Conservation (phyloP, 2,329 filamentous ascomycete species). For the Cladophialophora yegresii region DNA sequence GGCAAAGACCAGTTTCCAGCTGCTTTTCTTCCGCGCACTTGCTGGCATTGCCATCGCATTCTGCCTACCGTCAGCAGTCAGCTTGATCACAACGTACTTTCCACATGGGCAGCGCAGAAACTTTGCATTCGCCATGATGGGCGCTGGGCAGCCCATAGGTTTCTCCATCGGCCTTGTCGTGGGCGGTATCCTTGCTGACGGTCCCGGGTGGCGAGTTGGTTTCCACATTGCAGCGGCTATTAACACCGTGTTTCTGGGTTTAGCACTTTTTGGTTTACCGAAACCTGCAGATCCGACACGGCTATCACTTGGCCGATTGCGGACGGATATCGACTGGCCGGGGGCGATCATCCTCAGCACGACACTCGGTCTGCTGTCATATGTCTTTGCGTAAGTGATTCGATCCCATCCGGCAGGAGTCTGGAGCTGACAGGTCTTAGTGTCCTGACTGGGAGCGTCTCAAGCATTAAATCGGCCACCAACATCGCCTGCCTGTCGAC, state of each 20-base stretch:
- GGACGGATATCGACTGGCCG: slow-evolving; percentile 56
- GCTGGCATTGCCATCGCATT: slow-evolving; percentile 52
- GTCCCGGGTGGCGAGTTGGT: slow-evolving; percentile 55
- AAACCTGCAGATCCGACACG: slow-evolving; percentile 27
- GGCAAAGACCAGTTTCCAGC: slow-evolving; percentile 44
- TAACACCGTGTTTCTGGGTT: slow-evolving; percentile 42
- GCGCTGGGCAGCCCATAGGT: slow-evolving; percentile 55
- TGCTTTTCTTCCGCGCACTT: slow-evolving; percentile 53
- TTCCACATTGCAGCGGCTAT: slow-evolving; percentile 54
- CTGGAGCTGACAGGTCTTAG: not conserved
- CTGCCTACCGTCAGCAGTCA: slow-evolving; percentile 54
- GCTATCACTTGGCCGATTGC: slow-evolving; percentile 40
- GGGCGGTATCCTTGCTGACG: slow-evolving; percentile 52
- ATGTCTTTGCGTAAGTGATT: slow-evolving; percentile 51
- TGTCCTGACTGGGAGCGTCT: slow-evolving; percentile 22
- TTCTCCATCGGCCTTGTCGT: slow-evolving; percentile 56
- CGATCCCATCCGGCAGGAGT: not conserved
- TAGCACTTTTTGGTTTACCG: slow-evolving; percentile 48
- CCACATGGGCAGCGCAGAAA: slow-evolving; percentile 53
- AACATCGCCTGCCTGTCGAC: slow-evolving; percentile 53
- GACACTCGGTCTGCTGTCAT: slow-evolving; percentile 54
- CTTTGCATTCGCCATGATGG: slow-evolving; percentile 55
- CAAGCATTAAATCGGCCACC: slow-evolving; percentile 45
- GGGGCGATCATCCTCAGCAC: slow-evolving; percentile 52
- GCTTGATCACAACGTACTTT: slow-evolving; percentile 53